phyloP scores from a whole-genome alignment of 176 grass and related monocot species.

The Dactylis glomerata region DNA sequence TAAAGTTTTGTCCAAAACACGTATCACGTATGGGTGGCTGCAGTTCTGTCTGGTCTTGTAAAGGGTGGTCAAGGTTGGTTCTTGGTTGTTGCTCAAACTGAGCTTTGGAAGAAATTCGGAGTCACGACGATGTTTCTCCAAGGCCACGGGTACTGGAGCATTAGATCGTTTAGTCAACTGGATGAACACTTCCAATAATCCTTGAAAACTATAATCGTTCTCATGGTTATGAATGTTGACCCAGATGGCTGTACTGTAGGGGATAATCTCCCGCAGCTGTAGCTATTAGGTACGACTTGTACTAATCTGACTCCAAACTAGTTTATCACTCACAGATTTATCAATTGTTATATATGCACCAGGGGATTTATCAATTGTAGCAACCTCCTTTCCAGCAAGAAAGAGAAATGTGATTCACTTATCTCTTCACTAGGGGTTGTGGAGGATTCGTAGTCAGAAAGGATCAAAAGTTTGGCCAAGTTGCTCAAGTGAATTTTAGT shows the following conservation, averaged over 20 bases:
- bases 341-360: constrained; percentile 12
- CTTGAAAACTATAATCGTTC: constrained; percentile 30
- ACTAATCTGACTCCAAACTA: constrained; percentile 2
- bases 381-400: not conserved
- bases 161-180: constrained; percentile 32
- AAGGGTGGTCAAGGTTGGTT: constrained; percentile 7
- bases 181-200: not conserved
- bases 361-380: not conserved
- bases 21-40: not conserved
- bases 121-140: constrained; percentile 6
- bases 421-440: not conserved
- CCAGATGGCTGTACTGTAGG: not conserved
- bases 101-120: not conserved
- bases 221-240: constrained; percentile 9
- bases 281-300: constrained; percentile 17
- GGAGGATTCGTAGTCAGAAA: not conserved
- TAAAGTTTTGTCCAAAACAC: not conserved
- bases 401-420: not conserved
- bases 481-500: constrained; percentile 7
- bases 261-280: not conserved
- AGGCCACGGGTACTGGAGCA: constrained; percentile 4
- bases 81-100: not conserved
- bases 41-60: not conserved
- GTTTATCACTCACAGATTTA: not conserved
- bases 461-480: constrained; percentile 5